Percentiles rank a stretch among this genome's conserved stretches.
phyloP scores from a whole-genome alignment of 257 asterid genomes.

The Scutellaria barbata region DNA sequence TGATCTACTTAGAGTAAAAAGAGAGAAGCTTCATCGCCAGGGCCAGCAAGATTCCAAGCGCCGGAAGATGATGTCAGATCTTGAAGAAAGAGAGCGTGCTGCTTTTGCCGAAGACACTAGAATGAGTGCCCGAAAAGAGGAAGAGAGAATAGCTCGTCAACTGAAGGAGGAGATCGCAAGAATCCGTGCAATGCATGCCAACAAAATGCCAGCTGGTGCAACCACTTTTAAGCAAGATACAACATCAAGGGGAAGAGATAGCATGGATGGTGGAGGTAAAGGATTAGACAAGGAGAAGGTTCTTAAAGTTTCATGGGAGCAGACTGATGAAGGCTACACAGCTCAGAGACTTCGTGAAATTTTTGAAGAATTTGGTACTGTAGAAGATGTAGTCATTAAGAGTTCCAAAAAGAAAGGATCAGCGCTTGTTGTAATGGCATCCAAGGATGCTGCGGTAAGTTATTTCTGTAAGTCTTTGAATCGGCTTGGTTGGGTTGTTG shows the following conservation, averaged over 20 bases:
- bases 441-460: conserved; percentile 77
- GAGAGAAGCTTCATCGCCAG: conserved; percentile 64
- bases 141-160: conserved; percentile 59
- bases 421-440: conserved; percentile 84
- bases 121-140: conserved; percentile 58
- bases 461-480: not conserved
- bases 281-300: conserved; percentile 68
- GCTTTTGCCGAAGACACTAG: conserved; percentile 58
- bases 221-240: conserved; percentile 46
- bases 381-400: conserved; percentile 81
- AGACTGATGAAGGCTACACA: conserved; percentile 68
- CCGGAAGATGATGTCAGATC: conserved; percentile 78
- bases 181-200: conserved; percentile 59
- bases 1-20: conserved; percentile 61
- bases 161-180: conserved; percentile 68
- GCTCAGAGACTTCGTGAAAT: conserved; percentile 64
- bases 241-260: conserved; percentile 28
- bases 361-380: conserved; percentile 70
- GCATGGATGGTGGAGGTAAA: conserved; percentile 42
- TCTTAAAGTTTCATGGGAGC: conserved; percentile 93
- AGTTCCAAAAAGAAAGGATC: conserved; percentile 83
- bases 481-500: not conserved
- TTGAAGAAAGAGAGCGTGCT: conserved; percentile 70
- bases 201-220: conserved; percentile 40
- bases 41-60: conserved; percentile 72